phyloP scores from a whole-genome alignment of 2,329 filamentous ascomycete genomes.

The Lizonia empirigonia region DNA sequence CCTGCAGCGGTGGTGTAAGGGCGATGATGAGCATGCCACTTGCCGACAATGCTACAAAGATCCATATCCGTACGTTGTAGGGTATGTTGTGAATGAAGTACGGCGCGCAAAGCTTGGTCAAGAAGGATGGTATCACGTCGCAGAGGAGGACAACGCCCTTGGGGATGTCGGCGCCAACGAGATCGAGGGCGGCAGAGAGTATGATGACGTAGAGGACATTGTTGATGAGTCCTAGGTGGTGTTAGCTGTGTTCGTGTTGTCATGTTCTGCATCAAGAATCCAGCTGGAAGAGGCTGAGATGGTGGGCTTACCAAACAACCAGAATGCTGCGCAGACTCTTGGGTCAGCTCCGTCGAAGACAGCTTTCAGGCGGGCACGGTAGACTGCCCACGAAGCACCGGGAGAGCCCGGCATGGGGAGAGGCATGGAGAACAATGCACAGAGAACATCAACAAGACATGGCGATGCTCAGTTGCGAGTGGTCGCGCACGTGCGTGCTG shows the following conservation, averaged over 20 bases:
- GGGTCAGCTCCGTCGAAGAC: conserved; percentile 71
- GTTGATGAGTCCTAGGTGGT: conserved; percentile 76
- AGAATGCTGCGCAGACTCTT: conserved; percentile 80
- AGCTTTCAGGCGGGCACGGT: conserved; percentile 67
- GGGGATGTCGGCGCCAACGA: conserved; percentile 83
- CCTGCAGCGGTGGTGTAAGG: conserved; percentile 68
- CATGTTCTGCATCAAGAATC: neutral
- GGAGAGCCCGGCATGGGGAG: conserved; percentile 64
- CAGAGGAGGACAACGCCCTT: conserved; percentile 93
- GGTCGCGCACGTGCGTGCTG: conserved; percentile 16
- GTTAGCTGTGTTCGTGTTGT: neutral
- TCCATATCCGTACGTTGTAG: conserved; percentile 74
- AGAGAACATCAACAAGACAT: conserved; percentile 1
- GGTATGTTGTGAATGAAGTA: conserved; percentile 92
- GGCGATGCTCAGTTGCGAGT: neutral
- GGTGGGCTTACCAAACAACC: conserved; percentile 76
- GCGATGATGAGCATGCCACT: conserved; percentile 88
- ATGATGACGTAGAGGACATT: conserved; percentile 98
- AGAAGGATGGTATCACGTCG: conserved; percentile 87
- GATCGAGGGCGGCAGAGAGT: conserved; percentile 90
- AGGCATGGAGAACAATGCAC: conserved; percentile 29
- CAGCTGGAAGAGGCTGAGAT: neutral
- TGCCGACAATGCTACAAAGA: conserved; percentile 77
- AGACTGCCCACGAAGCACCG: conserved; percentile 74
- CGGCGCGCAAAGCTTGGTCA: conserved; percentile 84